A percentile compares a stretch with the other conserved stretches of the same genome.
Evolutionary conservation across 768 basidiomycete genomes (phyloP).

Genomic region (Lactarius deliciosus): DNA sequence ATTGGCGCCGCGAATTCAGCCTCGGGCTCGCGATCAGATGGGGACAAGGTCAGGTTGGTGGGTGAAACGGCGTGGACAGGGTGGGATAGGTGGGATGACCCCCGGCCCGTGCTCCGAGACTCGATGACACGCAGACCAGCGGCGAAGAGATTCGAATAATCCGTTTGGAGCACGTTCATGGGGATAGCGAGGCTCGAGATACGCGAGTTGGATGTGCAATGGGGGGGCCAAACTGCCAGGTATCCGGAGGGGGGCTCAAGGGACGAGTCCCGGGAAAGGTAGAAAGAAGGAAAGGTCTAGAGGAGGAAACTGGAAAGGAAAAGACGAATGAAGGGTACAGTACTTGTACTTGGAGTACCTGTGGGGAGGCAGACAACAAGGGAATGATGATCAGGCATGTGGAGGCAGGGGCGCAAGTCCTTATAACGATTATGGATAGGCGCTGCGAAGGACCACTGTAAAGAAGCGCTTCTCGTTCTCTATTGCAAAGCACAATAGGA

Average conservation of each 20-base stretch:
- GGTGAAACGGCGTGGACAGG: neutral
- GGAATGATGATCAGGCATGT: neutral
- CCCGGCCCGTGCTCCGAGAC: constrained; percentile 12
- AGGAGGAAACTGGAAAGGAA: constrained; percentile 22
- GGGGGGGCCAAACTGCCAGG: neutral
- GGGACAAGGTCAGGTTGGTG: neutral
- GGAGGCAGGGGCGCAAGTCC: neutral
- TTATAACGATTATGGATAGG: constrained; percentile 27
- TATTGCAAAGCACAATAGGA: neutral
- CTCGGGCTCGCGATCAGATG: neutral
- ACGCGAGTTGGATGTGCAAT: neutral
- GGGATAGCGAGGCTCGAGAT: neutral
- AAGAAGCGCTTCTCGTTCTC: neutral
- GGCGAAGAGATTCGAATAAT: constrained; percentile 29
- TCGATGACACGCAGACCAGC: constrained; percentile 27
- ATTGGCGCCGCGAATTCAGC: neutral
- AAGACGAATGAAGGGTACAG: constrained; percentile 15
- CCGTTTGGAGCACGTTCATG: constrained; percentile 20
- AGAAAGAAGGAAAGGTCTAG: neutral
- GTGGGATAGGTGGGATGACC: neutral
- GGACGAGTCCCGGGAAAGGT: constrained; percentile 10
- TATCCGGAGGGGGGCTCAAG: constrained; percentile 4
- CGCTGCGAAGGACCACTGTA: constrained; percentile 6
- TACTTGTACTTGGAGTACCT: constrained; percentile 20
- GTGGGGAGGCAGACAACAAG: constrained; percentile 13